Percentiles rank a stretch among this genome's conserved stretches.
Evolutionary conservation across 108 stramenopile genomes (phyloP).

Genomic region (Cyclotella baltica): DNA sequence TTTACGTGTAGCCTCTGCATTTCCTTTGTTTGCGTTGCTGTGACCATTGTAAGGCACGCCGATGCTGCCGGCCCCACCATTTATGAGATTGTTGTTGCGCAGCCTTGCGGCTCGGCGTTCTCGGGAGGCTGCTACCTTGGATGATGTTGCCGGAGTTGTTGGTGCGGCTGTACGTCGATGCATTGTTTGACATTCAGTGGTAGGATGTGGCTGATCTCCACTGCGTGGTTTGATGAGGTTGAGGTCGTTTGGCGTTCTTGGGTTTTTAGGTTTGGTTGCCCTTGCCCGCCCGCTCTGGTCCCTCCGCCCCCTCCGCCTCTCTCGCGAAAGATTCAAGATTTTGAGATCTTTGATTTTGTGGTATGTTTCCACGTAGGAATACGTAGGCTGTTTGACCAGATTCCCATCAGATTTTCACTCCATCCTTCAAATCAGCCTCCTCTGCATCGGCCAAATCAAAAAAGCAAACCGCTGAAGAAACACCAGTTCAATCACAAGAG

Average conservation of each 20-base stretch:
- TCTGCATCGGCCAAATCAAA: too few relatives aligned
- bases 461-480: too few relatives aligned
- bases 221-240: neutral
- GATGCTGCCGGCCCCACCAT: conserved; percentile 21
- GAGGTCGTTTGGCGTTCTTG: too few relatives aligned
- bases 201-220: neutral
- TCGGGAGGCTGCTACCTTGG: conserved; percentile 49
- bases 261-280: too few relatives aligned
- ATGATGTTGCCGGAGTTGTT: conserved; percentile 28
- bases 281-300: too few relatives aligned
- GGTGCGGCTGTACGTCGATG: conserved; percentile 48
- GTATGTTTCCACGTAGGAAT: neutral
- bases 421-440: neutral
- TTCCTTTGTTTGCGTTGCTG: neutral
- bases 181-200: conserved; percentile 9
- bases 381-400: conserved; percentile 2
- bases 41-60: conserved; percentile 17
- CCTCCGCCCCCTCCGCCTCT: too few relatives aligned
- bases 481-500: too few relatives aligned
- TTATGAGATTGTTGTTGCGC: conserved; percentile 20
- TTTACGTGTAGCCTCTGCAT: conserved; percentile 9
- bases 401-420: neutral
- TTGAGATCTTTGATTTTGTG: too few relatives aligned
- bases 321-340: too few relatives aligned
- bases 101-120: conserved; percentile 46